These are phyloP conservation scores for Fistulina hepatica DNA, from an alignment of 1,284 basidiomycete genomes.

Conservation along the genomic window DNA sequence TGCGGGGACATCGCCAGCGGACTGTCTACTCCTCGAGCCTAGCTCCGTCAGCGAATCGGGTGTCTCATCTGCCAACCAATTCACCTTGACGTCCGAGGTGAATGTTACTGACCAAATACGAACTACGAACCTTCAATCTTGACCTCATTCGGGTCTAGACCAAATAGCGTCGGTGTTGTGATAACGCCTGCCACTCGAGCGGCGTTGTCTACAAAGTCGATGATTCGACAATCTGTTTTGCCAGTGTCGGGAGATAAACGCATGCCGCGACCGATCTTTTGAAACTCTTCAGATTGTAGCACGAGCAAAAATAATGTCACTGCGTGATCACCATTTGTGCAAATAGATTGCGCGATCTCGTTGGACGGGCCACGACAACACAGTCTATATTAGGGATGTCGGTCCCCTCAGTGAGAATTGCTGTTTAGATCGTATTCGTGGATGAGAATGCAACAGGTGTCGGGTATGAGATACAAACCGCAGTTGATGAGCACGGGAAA, in stretches of 20 bases:
- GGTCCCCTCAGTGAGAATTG: conserved; percentile 85
- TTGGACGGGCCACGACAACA: conserved; percentile 78
- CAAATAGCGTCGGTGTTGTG: conserved; percentile 79
- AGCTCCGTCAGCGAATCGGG: conserved; percentile 37
- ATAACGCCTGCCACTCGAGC: conserved; percentile 63
- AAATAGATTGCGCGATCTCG: conserved; percentile 81
- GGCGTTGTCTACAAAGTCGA: conserved; percentile 85
- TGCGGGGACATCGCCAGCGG: conserved; percentile 30
- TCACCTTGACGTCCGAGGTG: conserved; percentile 4
- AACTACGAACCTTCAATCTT: conserved; percentile 43
- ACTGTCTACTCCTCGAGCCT: conserved; percentile 14
- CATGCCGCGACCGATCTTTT: conserved; percentile 86
- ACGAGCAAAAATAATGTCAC: too few species aligned
- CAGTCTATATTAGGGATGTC: conserved; percentile 93
- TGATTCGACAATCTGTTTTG: conserved; percentile 80
- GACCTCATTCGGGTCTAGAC: conserved; percentile 65
- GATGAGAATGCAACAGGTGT: not conserved
- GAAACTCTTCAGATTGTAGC: not conserved
- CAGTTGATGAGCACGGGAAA: conserved; percentile 92
- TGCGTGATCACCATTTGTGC: conserved; percentile 75
- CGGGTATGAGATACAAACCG: conserved; percentile 38
- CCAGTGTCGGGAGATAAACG: conserved; percentile 72
- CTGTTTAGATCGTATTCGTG: conserved; percentile 28
- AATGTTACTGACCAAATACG: not conserved
- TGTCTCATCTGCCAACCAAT: conserved; percentile 34